phyloP scores from a whole-genome alignment of 345 rosid species.

The Chamaenerion angustifolium region DNA sequence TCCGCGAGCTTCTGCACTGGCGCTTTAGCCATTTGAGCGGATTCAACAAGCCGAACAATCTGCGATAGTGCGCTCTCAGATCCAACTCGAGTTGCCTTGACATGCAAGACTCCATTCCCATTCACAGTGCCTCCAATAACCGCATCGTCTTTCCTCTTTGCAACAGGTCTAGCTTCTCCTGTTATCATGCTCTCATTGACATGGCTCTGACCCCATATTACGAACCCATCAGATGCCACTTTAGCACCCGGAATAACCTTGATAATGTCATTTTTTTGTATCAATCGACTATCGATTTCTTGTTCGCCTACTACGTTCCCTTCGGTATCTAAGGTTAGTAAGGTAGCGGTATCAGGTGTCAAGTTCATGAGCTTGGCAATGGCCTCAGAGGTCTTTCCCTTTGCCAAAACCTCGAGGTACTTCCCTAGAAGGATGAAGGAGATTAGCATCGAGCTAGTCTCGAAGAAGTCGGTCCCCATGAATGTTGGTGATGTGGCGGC shows the following conservation, averaged over 20 bases:
- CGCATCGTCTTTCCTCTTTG: conserved; percentile 40
- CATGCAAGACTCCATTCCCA: conserved; percentile 71
- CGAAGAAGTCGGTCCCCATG: conserved; percentile 72
- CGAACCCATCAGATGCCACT: conserved; percentile 36
- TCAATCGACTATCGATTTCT: conserved; percentile 72
- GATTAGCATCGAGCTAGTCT: conserved; percentile 93
- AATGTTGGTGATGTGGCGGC: conserved; percentile 54
- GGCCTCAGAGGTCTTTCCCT: conserved; percentile 85
- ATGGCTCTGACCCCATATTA: conserved; percentile 40
- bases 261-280: conserved; percentile 72
- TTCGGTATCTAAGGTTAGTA: conserved; percentile 41
- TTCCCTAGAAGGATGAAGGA: conserved; percentile 84
- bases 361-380: conserved; percentile 90
- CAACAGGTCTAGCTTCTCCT: conserved; percentile 34
- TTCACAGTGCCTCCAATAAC: conserved; percentile 91
- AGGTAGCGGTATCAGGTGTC: conserved; percentile 59
- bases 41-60: conserved; percentile 86
- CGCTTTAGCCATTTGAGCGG: conserved; percentile 95
- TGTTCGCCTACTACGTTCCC: conserved; percentile 54
- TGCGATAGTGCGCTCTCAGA: conserved; percentile 90
- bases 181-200: conserved; percentile 49
- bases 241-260: conserved; percentile 42
- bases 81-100: conserved; percentile 76
- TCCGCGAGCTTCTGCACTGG: conserved; percentile 95
- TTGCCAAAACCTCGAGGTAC: conserved; percentile 77